Evolutionary conservation across 352 stramenopile species (phyloP).

Genomic region (Nothophytophthora sp.): DNA sequence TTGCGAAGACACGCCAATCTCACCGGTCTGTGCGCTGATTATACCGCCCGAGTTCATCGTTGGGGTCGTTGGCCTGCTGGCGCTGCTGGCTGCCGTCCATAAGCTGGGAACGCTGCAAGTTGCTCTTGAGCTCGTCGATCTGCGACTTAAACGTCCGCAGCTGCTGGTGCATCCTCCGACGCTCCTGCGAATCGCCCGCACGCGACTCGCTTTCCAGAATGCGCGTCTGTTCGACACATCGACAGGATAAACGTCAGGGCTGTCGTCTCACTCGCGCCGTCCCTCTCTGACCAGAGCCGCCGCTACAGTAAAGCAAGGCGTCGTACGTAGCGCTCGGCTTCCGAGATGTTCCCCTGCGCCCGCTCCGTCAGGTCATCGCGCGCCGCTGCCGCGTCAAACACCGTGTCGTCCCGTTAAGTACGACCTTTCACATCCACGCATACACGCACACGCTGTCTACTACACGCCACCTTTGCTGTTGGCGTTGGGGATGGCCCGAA

Average conservation of each 20-base stretch:
- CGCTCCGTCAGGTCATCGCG: conserved; percentile 53
- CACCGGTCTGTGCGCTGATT: conserved; percentile 71
- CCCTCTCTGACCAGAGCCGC: neutral
- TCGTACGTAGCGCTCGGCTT: conserved; percentile 76
- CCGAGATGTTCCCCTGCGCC: conserved; percentile 69
- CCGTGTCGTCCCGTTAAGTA: neutral
- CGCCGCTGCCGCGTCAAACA: conserved; percentile 20
- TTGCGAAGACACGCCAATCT: no score
- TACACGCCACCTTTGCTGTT: conserved; percentile 8
- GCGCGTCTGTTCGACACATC: conserved; percentile 39
- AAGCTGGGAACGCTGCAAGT: conserved; percentile 75
- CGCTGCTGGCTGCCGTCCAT: conserved; percentile 75
- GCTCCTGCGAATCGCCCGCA: conserved; percentile 76
- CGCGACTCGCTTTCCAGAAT: conserved; percentile 85
- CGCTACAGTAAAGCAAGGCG: neutral
- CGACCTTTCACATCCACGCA: neutral
- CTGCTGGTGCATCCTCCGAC: conserved; percentile 85
- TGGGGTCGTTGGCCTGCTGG: conserved; percentile 39
- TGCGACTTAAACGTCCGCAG: conserved; percentile 83
- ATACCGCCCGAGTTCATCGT: conserved; percentile 73
- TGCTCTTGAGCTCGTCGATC: conserved; percentile 86
- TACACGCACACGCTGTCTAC: no score
- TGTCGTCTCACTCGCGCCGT: neutral
- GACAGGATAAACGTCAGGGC: neutral
- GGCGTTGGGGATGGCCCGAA: conserved; percentile 60